These are phyloP conservation scores for Mycena venus DNA, from an alignment of 768 basidiomycete genomes.

Conservation along the genomic window DNA sequence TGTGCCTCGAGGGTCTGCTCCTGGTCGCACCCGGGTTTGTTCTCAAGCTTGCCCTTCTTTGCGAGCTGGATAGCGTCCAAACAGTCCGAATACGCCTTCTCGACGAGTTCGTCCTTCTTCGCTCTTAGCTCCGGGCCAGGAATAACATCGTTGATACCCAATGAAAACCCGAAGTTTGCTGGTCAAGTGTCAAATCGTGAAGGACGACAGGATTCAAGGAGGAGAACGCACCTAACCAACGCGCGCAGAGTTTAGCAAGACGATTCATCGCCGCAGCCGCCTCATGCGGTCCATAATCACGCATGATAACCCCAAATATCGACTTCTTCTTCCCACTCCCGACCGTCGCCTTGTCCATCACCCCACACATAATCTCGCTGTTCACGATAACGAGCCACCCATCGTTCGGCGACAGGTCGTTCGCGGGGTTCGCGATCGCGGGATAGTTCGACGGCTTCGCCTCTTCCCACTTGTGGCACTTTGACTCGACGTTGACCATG, in stretches of 20 bases:
- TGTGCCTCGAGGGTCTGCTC: conserved; percentile 98
- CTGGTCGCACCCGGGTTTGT: conserved; percentile 97
- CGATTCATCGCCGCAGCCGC: conserved; percentile 97
- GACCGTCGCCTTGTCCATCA: conserved; percentile 98
- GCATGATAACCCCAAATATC: conserved; percentile 96
- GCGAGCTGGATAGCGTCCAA: conserved; percentile 89
- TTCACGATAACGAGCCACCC: conserved; percentile 98
- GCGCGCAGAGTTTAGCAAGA: conserved; percentile 93
- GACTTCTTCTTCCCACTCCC: conserved; percentile 99
- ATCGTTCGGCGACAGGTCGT: conserved; percentile 95
- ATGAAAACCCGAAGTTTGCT: conserved; percentile 98
- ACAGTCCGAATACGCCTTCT: conserved; percentile 90
- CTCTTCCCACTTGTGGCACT: conserved; percentile 92
- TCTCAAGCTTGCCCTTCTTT: conserved; percentile 92
- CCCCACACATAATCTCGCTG: conserved; percentile 99
- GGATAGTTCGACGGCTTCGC: conserved; percentile 75
- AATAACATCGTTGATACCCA: conserved; percentile 99
- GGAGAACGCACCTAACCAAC: conserved; percentile 81
- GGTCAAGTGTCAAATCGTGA: conserved; percentile 28
- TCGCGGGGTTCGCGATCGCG: conserved; percentile 68
- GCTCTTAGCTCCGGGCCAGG: conserved; percentile 87
- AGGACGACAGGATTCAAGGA: background rate
- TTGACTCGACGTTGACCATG: conserved; percentile 94
- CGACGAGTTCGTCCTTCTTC: conserved; percentile 89
- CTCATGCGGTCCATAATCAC: conserved; percentile 96